Base-by-base conservation (phyloP, 768 basidiomycete species). In the Galerina marginata region DNA sequence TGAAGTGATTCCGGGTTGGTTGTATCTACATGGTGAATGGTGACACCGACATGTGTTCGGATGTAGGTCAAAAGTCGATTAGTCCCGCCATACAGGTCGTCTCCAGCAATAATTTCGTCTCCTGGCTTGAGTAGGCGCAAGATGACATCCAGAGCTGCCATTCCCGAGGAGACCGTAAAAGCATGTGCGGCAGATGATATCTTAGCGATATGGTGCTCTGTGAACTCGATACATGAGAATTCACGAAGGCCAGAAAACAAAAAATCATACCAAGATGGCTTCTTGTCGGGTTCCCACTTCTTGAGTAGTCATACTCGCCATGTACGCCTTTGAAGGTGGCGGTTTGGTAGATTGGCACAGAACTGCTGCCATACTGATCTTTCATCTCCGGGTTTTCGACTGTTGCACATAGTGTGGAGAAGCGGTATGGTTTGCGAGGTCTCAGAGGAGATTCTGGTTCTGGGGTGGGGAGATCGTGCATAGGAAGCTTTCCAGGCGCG, bases 1-100 rank as follows among this genome's bases (percentile, higher is more conserved):
- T 86, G 74, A 53, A 97, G 76, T 11, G 83, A 79, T 7, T 79
- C 67, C 0, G 93, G 85, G 53, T 89, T 71, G 5, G 96, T 97
- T 15, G 96, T 97, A 72, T 99, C 95, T 66, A 96, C 90, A 73
- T 99, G 96, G 73, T 93, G 89, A 37, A 97, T 93, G 20, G 83
- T 85, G 69, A 98, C 91, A 38, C 94, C 95, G 62, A 88, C 89
- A 76, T 99, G 91, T 1, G 86, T 86, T 60, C 87, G 86, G 60
- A 98, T 86, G 77, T 97, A 99, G 9, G 86, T 86, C 59, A 99
- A 85, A 7, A 99, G 86, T 47, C 97, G 92, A 72, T 99, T 96
- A 26, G 96, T 98, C 20, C 97, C 97, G 38, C 97, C 97, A 75
- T 99, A 99, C 25, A 99, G 79, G 73, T 99, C 96, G 73, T 99